A percentile compares a stretch with the other conserved stretches of the same genome.
These are phyloP conservation scores for Ceratobasidium sp. DNA, from an alignment of 1,284 basidiomycete species.

Conservation along the genomic window DNA sequence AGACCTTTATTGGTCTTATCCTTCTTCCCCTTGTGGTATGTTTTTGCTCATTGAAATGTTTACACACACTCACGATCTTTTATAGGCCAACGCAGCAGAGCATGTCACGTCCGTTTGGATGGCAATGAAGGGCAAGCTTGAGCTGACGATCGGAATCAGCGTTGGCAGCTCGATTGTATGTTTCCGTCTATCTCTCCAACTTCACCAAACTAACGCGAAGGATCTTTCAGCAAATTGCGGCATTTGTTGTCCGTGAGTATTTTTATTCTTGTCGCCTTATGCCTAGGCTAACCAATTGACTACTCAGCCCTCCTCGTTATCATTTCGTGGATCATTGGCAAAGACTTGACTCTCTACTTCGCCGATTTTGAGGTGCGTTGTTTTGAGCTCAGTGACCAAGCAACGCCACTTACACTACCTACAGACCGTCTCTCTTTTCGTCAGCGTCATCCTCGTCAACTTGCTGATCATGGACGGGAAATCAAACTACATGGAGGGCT, in stretches of 20 bases:
- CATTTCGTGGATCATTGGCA: conserved; percentile 59
- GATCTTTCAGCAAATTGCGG: conserved; percentile 76
- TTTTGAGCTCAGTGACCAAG: background rate
- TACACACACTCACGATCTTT: background rate
- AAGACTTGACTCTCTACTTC: conserved; percentile 84
- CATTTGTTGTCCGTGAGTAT: conserved; percentile 79
- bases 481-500: conserved; percentile 87
- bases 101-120: conserved; percentile 77
- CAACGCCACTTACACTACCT: conserved; percentile 42
- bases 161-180: conserved; percentile 88
- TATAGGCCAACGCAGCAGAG: conserved; percentile 75
- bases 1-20: conserved; percentile 79
- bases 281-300: conserved; percentile 5
- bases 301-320: conserved; percentile 29
- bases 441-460: conserved; percentile 83
- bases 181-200: conserved; percentile 40
- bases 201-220: conserved; percentile 26
- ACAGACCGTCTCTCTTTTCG: conserved; percentile 83
- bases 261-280: conserved; percentile 1
- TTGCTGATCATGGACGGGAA: conserved; percentile 80
- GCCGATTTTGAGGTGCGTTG: conserved; percentile 71
- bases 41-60: conserved; percentile 37
- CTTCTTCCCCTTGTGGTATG: conserved; percentile 74
- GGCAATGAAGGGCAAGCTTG: conserved; percentile 88
- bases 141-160: conserved; percentile 85